These are phyloP conservation scores for Xylaria sp. DNA, from an alignment of 2,329 filamentous ascomycete genomes.

Conservation along the genomic window DNA sequence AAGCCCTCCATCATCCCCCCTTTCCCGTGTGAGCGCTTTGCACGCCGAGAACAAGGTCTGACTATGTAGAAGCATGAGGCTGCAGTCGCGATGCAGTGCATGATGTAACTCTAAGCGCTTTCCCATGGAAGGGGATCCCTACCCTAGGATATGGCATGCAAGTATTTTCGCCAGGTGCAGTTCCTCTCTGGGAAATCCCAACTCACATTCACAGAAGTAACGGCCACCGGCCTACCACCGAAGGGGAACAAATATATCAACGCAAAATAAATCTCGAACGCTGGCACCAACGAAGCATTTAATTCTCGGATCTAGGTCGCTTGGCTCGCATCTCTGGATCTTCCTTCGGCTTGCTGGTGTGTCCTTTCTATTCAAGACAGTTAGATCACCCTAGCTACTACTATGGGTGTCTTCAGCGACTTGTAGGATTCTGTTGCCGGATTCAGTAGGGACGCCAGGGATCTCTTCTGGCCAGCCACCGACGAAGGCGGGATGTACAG, in stretches of 20 bases:
- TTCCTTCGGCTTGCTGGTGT: not conserved
- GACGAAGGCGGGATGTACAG: conserved; percentile 26
- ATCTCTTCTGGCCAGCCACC: conserved; percentile 22
- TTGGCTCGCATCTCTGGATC: not conserved
- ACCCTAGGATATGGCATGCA: not conserved
- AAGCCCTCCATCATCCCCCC: not conserved
- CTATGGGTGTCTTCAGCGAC: conserved; percentile 33
- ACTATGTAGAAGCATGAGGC: not conserved
- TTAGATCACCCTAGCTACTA: not conserved
- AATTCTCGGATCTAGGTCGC: not conserved
- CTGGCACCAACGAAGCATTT: not conserved
- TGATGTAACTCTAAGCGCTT: conserved; percentile 3
- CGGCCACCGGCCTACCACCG: not conserved
- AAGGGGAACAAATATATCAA: not conserved
- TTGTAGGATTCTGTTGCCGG: conserved; percentile 30
- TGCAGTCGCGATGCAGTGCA: conserved; percentile 8
- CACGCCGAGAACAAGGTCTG: not conserved
- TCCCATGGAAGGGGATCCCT: conserved; percentile 1
- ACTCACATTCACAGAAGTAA: not conserved
- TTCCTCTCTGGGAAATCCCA: not conserved
- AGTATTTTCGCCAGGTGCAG: not conserved
- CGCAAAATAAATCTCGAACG: not conserved
- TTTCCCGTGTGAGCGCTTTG: not conserved
- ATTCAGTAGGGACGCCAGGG: conserved; percentile 26
- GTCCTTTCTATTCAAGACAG: not conserved